Evolutionary conservation across 2,329 filamentous ascomycete genomes (phyloP), one percentile per base, ranked within the genome.

Genomic region (Fusarium sp.): DNA sequence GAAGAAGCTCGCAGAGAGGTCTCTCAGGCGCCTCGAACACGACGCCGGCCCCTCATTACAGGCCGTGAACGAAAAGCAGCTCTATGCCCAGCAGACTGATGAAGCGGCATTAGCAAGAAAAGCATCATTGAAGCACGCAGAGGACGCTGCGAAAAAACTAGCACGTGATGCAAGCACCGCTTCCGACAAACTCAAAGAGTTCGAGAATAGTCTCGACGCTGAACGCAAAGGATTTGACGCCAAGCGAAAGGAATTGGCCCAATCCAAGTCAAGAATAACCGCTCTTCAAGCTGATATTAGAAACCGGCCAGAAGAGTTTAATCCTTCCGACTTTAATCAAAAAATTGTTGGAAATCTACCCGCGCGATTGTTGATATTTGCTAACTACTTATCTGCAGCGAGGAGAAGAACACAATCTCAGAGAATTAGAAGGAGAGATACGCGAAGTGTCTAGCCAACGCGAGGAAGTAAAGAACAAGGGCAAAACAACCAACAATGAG

Each of bases 311-410:
- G 84, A 87, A 1, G 87, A 91, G 11, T 94, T 96, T 77, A 91
- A 96, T 78, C 81, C 89, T 15, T 84, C 87, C 10, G 89, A 89
- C 9, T 95, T 91, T 83, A 96, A 95, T 73, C 88, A 90, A 58
- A 89, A 89, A 71, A 91, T 95, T 80, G 92, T 93, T 82, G 81
- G 91, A 85, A 14, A 20, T 14, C 20, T 18, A 20, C 11, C 61
- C 15, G 18, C 15, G 11, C 3, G 16, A 45, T 33, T 30, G 39
- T 30, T 35, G 58, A 9, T 30, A 38, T 18, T 22, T 30, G 62
- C 75, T 81, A 62, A 82, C 79, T 77, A 50, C 78, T 15, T 28
- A 63, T 20, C 20, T 48, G 31, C 73, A 91, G 90, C 88, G 90
- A 72, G 87, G 88, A 66, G 86, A 91, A 81, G 88, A 92, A 53